phyloP scores from a whole-genome alignment of 1,284 basidiomycete species.

The Garcileccinum viscosum region DNA sequence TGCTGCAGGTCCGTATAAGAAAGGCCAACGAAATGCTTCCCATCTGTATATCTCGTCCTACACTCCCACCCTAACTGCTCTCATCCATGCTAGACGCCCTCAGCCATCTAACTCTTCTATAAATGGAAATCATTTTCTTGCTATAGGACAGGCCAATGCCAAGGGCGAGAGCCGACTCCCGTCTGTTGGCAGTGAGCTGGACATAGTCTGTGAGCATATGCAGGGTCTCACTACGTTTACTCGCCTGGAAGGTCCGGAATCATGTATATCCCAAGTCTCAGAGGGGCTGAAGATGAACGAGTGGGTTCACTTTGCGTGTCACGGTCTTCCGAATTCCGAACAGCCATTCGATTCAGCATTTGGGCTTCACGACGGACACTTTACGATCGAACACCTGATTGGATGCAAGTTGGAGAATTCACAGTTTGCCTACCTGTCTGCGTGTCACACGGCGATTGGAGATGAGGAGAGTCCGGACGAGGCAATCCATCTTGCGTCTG shows the following conservation, averaged over 20 bases:
- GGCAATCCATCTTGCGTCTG: neutral
- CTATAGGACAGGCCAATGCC: neutral
- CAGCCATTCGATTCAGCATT: neutral
- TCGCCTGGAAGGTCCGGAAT: neutral
- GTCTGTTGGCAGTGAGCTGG: neutral
- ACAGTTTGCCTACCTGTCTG: neutral
- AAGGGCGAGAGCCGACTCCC: neutral
- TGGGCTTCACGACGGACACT: neutral
- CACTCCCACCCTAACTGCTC: neutral
- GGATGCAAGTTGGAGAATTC: neutral
- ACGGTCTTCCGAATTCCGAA: neutral
- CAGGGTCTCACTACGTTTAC: neutral
- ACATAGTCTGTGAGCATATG: neutral
- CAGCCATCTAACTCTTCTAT: neutral
- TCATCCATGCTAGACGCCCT: neutral
- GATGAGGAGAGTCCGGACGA: neutral
- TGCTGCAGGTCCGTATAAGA: neutral
- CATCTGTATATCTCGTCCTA: neutral
- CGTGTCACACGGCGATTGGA: neutral
- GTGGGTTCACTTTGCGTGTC: conserved; percentile 8
- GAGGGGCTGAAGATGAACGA: neutral
- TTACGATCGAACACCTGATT: neutral
- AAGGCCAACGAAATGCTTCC: neutral
- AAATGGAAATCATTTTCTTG: neutral
- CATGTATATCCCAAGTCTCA: neutral